Evolutionary conservation across 805 yeast genomes (phyloP).

Genomic region (Ogataea pignaliae): DNA sequence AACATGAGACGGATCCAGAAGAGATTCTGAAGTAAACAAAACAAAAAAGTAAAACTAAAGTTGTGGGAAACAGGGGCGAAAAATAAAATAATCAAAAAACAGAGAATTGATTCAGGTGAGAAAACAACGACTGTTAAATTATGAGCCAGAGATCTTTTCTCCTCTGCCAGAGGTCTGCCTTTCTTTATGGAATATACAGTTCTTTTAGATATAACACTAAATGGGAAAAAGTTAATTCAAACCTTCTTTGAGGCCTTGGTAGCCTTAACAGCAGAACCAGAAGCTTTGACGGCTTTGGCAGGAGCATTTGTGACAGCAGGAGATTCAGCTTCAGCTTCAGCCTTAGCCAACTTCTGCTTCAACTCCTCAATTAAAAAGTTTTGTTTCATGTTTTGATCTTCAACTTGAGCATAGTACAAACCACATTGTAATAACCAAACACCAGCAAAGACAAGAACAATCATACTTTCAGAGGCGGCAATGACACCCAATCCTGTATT

Average conservation of each 20-base stretch:
- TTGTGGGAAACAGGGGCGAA: no score
- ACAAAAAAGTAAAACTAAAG: no score
- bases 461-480: slow-evolving; percentile 82
- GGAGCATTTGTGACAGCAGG: slow-evolving; percentile 4
- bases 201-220: no score
- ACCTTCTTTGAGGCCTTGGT: slow-evolving; percentile 16
- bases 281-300: slow-evolving; percentile 9
- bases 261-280: slow-evolving; percentile 17
- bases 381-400: slow-evolving; percentile 23
- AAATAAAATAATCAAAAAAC: no score
- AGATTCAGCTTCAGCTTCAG: slow-evolving; percentile 1
- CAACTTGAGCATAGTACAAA: slow-evolving; percentile 65
- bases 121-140: no score
- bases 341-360: slow-evolving; percentile 15
- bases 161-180: no score
- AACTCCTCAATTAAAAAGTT: slow-evolving; percentile 25
- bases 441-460: slow-evolving; percentile 67
- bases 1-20: no score
- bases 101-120: no score
- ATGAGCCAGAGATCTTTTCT: no score
- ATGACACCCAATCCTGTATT: slow-evolving; percentile 84
- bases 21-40: no score
- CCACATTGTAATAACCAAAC: slow-evolving; percentile 85
- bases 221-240: no score
- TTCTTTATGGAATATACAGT: no score